Evolutionary conservation across 2,329 filamentous ascomycete species (phyloP).

Genomic region (Colletotrichum simmondsii): DNA sequence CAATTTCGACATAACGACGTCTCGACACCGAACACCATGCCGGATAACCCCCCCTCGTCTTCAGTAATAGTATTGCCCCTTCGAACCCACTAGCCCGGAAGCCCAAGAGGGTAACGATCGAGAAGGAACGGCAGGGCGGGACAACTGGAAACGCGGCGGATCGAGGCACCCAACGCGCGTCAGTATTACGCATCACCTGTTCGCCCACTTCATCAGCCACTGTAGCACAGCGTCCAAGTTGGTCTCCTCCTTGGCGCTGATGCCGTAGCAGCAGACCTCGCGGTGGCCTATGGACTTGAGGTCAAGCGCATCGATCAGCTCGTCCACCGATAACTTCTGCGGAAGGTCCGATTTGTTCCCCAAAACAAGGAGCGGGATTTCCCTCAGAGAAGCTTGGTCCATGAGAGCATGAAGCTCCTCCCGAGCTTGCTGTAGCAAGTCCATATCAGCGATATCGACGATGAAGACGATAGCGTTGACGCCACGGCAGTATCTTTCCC

Average conservation of each 20-base stretch:
- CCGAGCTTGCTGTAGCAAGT: conserved; percentile 83
- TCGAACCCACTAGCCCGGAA: not conserved
- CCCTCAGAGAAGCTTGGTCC: conserved; percentile 83
- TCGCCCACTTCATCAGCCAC: conserved; percentile 93
- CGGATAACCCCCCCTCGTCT: not conserved
- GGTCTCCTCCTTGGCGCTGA: conserved; percentile 98
- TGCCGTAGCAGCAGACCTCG: conserved; percentile 98
- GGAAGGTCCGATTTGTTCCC: conserved; percentile 97
- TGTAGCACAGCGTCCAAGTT: conserved; percentile 97
- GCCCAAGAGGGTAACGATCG: not conserved
- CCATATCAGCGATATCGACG: conserved; percentile 91
- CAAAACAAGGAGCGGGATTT: conserved; percentile 92
- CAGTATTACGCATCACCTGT: conserved; percentile 62
- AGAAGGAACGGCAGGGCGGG: not conserved
- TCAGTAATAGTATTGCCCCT: not conserved
- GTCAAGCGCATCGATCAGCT: conserved; percentile 92
- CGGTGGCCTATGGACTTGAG: conserved; percentile 89
- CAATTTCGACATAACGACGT: conserved; percentile 7
- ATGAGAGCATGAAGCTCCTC: conserved; percentile 94
- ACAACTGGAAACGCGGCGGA: not conserved
- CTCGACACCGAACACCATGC: not conserved
- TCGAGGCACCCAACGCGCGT: conserved; percentile 11
- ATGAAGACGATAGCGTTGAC: conserved; percentile 99
- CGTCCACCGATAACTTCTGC: conserved; percentile 91
- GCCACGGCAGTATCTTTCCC: conserved; percentile 97